phyloP scores from a whole-genome alignment of 2,329 filamentous ascomycete genomes.

The Epichloe sylvatica region DNA sequence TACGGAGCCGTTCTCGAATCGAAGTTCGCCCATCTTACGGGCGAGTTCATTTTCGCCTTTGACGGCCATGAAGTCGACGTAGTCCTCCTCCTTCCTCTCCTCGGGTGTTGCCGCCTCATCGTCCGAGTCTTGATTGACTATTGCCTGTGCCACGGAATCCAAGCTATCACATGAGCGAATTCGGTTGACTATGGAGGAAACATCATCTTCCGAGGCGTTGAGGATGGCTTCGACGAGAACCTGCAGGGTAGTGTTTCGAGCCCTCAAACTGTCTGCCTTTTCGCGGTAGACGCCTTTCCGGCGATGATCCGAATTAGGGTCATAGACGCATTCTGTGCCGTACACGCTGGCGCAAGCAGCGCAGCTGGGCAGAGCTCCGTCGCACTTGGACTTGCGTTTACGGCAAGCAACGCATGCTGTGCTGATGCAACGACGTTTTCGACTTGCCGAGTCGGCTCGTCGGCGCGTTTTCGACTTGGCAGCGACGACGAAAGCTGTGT shows the following conservation, averaged over 20 bases:
- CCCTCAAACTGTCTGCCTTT: slow-evolving; percentile 78
- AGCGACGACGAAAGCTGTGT: slow-evolving; percentile 9
- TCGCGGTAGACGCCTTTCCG: slow-evolving; percentile 95
- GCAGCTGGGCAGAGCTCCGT: slow-evolving; percentile 81
- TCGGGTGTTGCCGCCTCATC: slow-evolving; percentile 16
- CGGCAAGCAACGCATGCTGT: slow-evolving; percentile 75
- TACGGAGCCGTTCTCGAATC: slow-evolving; percentile 73
- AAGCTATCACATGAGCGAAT: slow-evolving; percentile 74
- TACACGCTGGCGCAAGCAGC: slow-evolving; percentile 96
- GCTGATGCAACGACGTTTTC: slow-evolving; percentile 66
- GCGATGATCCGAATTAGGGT: slow-evolving; percentile 89
- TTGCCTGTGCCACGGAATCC: slow-evolving; percentile 39
- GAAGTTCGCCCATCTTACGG: slow-evolving; percentile 83
- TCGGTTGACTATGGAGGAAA: slow-evolving; percentile 63
- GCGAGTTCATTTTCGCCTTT: slow-evolving; percentile 67
- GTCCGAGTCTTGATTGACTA: slow-evolving; percentile 29
- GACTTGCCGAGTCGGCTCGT: slow-evolving; percentile 30
- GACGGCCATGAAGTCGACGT: slow-evolving; percentile 25
- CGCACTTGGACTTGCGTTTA: slow-evolving; percentile 74
- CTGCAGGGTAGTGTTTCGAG: slow-evolving; percentile 73
- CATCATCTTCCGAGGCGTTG: slow-evolving; percentile 79
- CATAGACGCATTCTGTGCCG: slow-evolving; percentile 79
- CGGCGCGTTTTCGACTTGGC: slow-evolving; percentile 38
- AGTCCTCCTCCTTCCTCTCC: slow-evolving; percentile 26
- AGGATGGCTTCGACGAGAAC: slow-evolving; percentile 87